Conservation (phyloP, 305 asterid species). For the Petunia hybrid region DNA sequence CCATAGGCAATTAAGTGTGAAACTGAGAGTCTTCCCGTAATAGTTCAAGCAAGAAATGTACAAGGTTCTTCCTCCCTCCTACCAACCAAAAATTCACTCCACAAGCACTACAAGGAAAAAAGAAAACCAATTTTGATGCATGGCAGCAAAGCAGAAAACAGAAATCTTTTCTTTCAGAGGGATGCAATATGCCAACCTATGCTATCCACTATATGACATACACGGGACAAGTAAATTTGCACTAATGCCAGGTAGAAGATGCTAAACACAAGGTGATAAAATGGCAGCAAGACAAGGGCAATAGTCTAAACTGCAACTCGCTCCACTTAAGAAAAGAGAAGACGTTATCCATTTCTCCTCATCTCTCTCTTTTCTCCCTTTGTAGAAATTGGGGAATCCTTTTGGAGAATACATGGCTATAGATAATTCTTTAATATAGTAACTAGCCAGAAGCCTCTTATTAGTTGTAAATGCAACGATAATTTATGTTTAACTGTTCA, state of each 20-base stretch:
- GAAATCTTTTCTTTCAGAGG: slow-evolving; percentile 1
- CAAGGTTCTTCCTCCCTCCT: not conserved
- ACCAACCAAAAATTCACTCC: not conserved
- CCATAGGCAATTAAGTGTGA: not conserved
- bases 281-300: not conserved
- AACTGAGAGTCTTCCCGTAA: not conserved
- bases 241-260: not conserved
- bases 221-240: not conserved
- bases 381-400: not conserved
- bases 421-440: not conserved
- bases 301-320: not conserved
- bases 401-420: not conserved
- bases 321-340: not conserved
- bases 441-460: not conserved
- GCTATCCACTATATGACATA: not conserved
- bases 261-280: not conserved
- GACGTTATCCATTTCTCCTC: not conserved
- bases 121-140: not conserved
- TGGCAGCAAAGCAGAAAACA: slow-evolving; percentile 3
- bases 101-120: not conserved
- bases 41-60: not conserved
- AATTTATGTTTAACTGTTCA: not conserved
- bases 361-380: not conserved
- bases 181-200: slow-evolving; percentile 6
- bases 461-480: not conserved